Evolutionary conservation across 2,329 filamentous ascomycete genomes (phyloP), one percentile per base, ranked within the genome.

Genomic region (Fusarium solani-melongenae): DNA sequence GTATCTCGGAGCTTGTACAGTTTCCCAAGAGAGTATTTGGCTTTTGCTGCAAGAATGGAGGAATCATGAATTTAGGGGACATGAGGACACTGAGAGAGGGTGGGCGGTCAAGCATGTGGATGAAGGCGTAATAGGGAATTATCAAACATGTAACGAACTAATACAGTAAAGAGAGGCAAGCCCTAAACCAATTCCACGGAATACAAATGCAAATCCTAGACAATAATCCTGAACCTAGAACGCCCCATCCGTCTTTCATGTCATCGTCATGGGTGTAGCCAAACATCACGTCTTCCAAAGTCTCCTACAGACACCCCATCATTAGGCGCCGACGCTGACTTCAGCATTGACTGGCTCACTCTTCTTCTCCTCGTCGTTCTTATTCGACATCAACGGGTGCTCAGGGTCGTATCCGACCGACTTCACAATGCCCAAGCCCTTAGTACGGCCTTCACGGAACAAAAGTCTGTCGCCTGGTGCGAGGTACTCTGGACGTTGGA

Each of bases 351-450:
- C 34, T 4, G 66, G 63, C 51, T 77, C 69, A 49, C 74, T 74
- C 55, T 76, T 57, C 20, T 75, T 74, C n/a, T 69, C 74, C 3
- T 31, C 62, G 11, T 71, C 69, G 3, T 67, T 39, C 22, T 70
- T 67, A 15, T 67, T 71, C 2, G 62, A 63, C 76, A 73, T 79
- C 39, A 89, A 75, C 5, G 87, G 87, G n/a, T 86, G 81, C 11
- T 79, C 78, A 0, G 91, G 87, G 81, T 98, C 95, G 81, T 98
- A 99, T 4, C 95, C 95, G 0, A 98, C 89, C 41, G 91, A 90
- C 82, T 98, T 98, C 58, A 99, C 94, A 71, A 99, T 98, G 0
- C 96, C 96, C 0, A 99, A 85, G 0, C 96, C 96, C 85, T 98
- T 98, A 0, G 96, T 99, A 70, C 95, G 89, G 0, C 96, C 96